A percentile compares a stretch with the other conserved stretches of the same genome.
phyloP scores from a whole-genome alignment of 306 rosid genomes.

The peach (Prunus persica) region Prunus_persica_NCBIv2 NC_034013.1:12749501-12750000 shows the following conservation, averaged over 20 bases:
- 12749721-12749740: neutral
- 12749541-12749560: neutral
- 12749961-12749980: neutral
- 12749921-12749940: neutral
- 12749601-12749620: neutral
- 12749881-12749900: neutral
- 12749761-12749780: neutral
- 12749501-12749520: neutral
- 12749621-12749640: constrained; percentile 8
- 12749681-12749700: neutral
- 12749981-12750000: too few relatives aligned
- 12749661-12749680: neutral
- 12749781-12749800: neutral
- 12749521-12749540: neutral
- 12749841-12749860: neutral
- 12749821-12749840: neutral
- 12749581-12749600: neutral
- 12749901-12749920: neutral
- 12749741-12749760: neutral
- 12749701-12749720: neutral
- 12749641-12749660: neutral
- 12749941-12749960: neutral
- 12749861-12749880: neutral
- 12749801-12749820: neutral
- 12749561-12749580: neutral